Evolutionary conservation across 2,329 filamentous ascomycete genomes (phyloP).

Genomic region (Claviceps capensis): DNA sequence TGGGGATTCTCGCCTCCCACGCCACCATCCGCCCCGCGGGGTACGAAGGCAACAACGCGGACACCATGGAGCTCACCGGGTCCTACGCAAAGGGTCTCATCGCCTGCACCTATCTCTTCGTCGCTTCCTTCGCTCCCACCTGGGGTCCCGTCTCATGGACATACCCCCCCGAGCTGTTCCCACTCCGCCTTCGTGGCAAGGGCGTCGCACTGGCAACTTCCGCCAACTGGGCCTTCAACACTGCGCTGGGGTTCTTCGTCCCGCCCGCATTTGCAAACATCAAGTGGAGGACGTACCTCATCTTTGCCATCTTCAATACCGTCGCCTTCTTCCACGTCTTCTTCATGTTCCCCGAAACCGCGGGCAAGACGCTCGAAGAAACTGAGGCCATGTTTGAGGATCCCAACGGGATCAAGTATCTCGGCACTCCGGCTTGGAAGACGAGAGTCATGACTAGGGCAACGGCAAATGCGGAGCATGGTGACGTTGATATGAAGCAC

Average conservation of each 20-base stretch:
- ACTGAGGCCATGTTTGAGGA: slow-evolving; percentile 32
- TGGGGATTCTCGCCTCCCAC: slow-evolving; percentile 34
- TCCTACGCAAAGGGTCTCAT: slow-evolving; percentile 47
- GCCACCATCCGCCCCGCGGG: slow-evolving; percentile 27
- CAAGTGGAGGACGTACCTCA: slow-evolving; percentile 37
- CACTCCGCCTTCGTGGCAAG: slow-evolving; percentile 35
- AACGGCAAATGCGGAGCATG: slow-evolving; percentile 13
- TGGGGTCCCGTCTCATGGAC: slow-evolving; percentile 38
- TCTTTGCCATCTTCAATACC: slow-evolving; percentile 39
- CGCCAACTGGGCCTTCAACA: slow-evolving; percentile 27
- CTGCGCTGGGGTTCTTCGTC: slow-evolving; percentile 25
- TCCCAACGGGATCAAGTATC: slow-evolving; percentile 16
- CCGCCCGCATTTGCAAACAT: slow-evolving; percentile 25
- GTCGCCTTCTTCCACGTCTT: slow-evolving; percentile 35
- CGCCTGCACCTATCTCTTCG: slow-evolving; percentile 48
- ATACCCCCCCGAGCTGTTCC: slow-evolving; percentile 45
- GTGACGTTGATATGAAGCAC: slow-evolving; percentile 15
- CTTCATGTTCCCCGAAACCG: slow-evolving; percentile 44
- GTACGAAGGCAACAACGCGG: slow-evolving; percentile 29
- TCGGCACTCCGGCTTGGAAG: slow-evolving; percentile 21
- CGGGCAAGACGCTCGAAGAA: slow-evolving; percentile 41
- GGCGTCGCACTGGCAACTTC: slow-evolving; percentile 39
- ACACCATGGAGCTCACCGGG: slow-evolving; percentile 33
- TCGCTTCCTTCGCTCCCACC: slow-evolving; percentile 33
- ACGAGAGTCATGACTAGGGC: slow-evolving; percentile 12